Conservation (phyloP, 139 green algal genomes). For the Chloropicon primus region DNA sequence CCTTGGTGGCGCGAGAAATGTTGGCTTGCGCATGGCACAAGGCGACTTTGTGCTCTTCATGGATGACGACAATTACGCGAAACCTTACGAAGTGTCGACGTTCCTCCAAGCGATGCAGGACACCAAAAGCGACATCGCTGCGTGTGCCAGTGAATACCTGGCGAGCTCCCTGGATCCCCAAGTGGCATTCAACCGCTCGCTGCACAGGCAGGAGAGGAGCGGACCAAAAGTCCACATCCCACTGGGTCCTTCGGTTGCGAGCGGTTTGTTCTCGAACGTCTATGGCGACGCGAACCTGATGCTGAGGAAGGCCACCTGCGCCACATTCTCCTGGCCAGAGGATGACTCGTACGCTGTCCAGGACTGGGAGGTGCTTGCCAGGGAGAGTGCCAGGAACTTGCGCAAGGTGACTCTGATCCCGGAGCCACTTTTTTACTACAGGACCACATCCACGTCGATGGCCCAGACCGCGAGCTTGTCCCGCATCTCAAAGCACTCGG, state of each 20-base stretch:
- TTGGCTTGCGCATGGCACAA: neutral
- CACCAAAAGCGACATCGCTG: slow-evolving; percentile 11
- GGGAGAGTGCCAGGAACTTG: too few relatives aligned
- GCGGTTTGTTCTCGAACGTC: neutral
- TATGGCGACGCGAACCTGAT: neutral
- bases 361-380: neutral
- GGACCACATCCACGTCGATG: neutral
- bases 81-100: slow-evolving; percentile 14
- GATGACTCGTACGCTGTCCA: neutral
- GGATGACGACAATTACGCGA: slow-evolving; percentile 28
- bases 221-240: neutral
- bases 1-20: neutral
- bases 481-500: neutral
- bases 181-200: neutral
- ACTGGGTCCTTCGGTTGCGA: neutral
- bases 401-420: neutral
- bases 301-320: neutral
- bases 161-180: neutral
- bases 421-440: neutral
- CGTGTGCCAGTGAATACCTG: neutral
- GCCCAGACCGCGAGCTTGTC: neutral
- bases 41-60: slow-evolving; percentile 28
- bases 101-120: slow-evolving; percentile 15
- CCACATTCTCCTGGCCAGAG: neutral
- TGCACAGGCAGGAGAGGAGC: neutral